A percentile compares a stretch with the other conserved stretches of the same genome.
These are phyloP conservation scores for Tylopilus felleus DNA, from an alignment of 768 basidiomycete genomes.

Conservation along the genomic window DNA sequence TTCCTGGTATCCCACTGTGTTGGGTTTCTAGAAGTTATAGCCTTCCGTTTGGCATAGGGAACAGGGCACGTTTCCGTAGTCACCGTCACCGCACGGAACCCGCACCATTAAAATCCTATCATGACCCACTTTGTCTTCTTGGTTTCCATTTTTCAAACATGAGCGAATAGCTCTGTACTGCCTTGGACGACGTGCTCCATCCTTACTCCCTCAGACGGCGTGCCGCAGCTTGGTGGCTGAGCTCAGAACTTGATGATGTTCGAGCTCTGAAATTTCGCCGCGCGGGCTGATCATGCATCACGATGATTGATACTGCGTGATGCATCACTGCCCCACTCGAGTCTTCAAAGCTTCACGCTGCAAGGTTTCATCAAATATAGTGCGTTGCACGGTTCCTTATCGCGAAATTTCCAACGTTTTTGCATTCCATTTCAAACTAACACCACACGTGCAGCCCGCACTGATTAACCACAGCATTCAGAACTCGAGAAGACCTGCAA, in stretches of 20 bases:
- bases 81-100: too few species aligned
- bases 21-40: too few species aligned
- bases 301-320: not conserved
- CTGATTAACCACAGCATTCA: conserved; percentile 10
- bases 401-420: conserved; percentile 2
- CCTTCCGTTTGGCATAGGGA: too few species aligned
- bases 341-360: not conserved
- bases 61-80: too few species aligned
- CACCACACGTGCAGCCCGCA: not conserved
- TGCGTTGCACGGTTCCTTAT: not conserved
- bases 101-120: too few species aligned
- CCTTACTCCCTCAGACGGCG: not conserved
- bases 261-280: not conserved
- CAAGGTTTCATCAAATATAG: not conserved
- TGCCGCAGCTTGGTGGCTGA: not conserved
- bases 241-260: too few species aligned
- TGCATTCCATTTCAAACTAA: conserved; percentile 1
- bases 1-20: too few species aligned
- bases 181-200: not conserved
- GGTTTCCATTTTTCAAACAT: too few species aligned
- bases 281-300: not conserved
- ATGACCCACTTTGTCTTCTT: not conserved
- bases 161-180: not conserved
- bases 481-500: conserved; percentile 18
- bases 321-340: not conserved